Conservation (phyloP, 2,329 filamentous ascomycete species). For the Huntiella savannae region DNA sequence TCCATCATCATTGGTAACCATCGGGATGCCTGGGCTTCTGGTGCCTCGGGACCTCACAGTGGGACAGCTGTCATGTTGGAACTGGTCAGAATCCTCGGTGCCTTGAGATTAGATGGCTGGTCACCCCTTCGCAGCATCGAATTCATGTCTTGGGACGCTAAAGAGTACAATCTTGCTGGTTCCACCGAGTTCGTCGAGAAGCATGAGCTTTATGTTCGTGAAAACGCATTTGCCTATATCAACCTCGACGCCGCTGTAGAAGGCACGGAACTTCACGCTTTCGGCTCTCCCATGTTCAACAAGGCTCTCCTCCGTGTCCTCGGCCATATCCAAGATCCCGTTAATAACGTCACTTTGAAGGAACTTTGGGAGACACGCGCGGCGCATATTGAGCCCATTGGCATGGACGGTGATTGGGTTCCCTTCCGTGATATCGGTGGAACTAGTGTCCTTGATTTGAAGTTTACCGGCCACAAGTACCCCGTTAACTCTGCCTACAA, state of each 20-base stretch:
- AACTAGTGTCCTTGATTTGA: conserved; percentile 69
- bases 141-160: conserved; percentile 91
- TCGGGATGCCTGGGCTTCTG: conserved; percentile 81
- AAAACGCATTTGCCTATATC: conserved; percentile 67
- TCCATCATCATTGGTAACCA: conserved; percentile 83
- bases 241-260: conserved; percentile 75
- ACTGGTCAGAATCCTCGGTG: conserved; percentile 66
- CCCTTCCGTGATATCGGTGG: conserved; percentile 85
- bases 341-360: conserved; percentile 50
- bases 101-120: conserved; percentile 63
- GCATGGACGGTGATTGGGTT: conserved; percentile 63
- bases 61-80: conserved; percentile 87
- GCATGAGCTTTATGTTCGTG: conserved; percentile 51
- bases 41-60: conserved; percentile 67
- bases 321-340: conserved; percentile 54
- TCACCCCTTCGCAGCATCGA: conserved; percentile 82
- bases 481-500: conserved; percentile 79
- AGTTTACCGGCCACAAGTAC: conserved; percentile 47
- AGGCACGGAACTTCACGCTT: conserved; percentile 40
- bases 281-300: conserved; percentile 64
- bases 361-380: conserved; percentile 54
- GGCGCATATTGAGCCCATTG: conserved; percentile 46
- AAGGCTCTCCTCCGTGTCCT: conserved; percentile 54
- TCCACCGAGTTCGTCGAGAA: conserved; percentile 91
- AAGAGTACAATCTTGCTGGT: conserved; percentile 82